Evolutionary conservation across 306 rosid genomes (phyloP), one percentile per base, ranked within the genome.

Genomic region (Dryas drummondii): DNA sequence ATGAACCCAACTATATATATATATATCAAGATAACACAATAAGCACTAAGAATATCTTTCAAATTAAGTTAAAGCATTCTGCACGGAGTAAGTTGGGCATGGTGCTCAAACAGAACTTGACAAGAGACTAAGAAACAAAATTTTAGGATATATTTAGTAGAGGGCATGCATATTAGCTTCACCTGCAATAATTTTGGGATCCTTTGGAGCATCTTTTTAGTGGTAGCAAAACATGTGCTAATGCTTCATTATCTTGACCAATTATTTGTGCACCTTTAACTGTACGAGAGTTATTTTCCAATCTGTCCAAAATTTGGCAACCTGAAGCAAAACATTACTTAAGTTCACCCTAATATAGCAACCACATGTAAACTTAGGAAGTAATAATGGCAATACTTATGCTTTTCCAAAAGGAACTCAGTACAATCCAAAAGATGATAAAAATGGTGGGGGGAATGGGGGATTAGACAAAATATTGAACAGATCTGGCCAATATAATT

Each of bases 201-300:
- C 89, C 89, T 74, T 81, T 82, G 6, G 90, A 83, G 92, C 97
- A 91, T 81, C 79, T 85, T 78, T 82, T 89, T 55, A 94, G 77
- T 9, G 89, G 97, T 46, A 81, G 76, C 73, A 94, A 84, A 84
- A 94, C 77, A 71, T 88, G 86, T 61, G 85, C 82, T 74, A 90
- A 69, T 42, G 96, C 91, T 82, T 94, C 96, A 79, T 75, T 86
- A 64, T 94, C 97, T 85, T 90, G 91, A 63, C 91, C 85, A 75
- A 94, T 88, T 78, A 82, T 50, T 77, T 81, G 91, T 48, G 98
- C 96, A 72, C 93, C 96, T 83, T 92, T 87, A 66, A 86, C 88
- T 12, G 93, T 94, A 52, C 91, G 93, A 17, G 97, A 94, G 80
- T 83, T 88, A 74, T 82, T 92, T 85, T 94, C 99, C 76, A 94